These are phyloP conservation scores for Mycosphaerella sp. DNA, from an alignment of 2,329 filamentous ascomycete species.

Conservation along the genomic window DNA sequence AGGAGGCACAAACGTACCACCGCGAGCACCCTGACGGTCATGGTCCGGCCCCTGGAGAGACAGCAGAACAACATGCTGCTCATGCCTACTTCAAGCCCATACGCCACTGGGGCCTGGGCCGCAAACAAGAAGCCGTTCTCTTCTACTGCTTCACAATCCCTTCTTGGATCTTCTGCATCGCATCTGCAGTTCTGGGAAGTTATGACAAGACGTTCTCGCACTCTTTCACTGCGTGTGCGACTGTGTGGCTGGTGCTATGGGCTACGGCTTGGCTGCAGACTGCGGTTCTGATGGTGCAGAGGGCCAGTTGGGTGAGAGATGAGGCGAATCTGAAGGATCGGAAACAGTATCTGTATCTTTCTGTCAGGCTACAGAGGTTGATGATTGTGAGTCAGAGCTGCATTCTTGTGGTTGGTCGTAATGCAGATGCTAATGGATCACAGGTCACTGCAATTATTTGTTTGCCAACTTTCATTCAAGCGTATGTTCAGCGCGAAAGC, in stretches of 20 bases:
- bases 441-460: conserved; percentile 31
- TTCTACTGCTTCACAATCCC: conserved; percentile 31
- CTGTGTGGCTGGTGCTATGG: conserved; percentile 30
- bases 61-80: conserved; percentile 27
- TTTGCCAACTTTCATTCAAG: conserved; percentile 31
- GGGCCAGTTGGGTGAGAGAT: conserved; percentile 33
- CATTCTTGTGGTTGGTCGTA: no score
- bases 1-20: conserved; percentile 16
- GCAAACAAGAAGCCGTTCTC: conserved; percentile 23
- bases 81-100: conserved; percentile 22
- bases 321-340: conserved; percentile 31
- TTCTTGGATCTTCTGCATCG: conserved; percentile 28
- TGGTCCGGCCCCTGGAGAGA: conserved; percentile 27
- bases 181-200: conserved; percentile 24
- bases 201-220: conserved; percentile 19
- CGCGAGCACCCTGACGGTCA: conserved; percentile 12
- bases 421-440: conserved; percentile 3
- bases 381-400: conserved; percentile 26
- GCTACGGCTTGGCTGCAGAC: conserved; percentile 32
- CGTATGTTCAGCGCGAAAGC: conserved; percentile 28
- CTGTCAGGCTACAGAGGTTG: conserved; percentile 30
- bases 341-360: conserved; percentile 31
- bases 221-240: conserved; percentile 26
- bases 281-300: conserved; percentile 30
- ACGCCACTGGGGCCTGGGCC: conserved; percentile 29